Percentiles rank a stretch among this genome's conserved stretches.
Evolutionary conservation across 2,329 filamentous ascomycete species (phyloP).

Genomic region (Colletotrichum liriopes): DNA sequence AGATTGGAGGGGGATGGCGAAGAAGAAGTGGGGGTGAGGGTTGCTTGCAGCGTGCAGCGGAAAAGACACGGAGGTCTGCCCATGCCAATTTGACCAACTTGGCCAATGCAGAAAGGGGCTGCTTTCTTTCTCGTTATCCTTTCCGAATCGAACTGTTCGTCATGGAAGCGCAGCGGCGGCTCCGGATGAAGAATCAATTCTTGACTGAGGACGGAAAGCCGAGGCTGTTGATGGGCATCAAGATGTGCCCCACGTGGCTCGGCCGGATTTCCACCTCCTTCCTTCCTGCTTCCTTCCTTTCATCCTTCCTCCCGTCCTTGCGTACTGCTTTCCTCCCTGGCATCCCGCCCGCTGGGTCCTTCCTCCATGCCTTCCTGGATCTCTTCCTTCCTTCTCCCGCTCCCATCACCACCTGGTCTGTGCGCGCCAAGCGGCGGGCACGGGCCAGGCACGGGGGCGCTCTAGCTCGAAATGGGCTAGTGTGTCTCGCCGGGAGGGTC

Average conservation of each 20-base stretch:
- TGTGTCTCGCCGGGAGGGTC: neutral
- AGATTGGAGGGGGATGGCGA: neutral
- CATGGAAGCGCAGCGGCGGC: neutral
- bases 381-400: neutral
- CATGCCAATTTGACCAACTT: no score
- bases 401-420: neutral
- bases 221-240: neutral
- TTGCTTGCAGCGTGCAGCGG: neutral
- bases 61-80: neutral
- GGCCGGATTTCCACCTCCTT: neutral
- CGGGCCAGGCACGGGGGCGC: neutral
- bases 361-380: neutral
- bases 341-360: neutral
- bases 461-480: neutral
- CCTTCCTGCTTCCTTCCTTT: neutral
- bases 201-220: neutral
- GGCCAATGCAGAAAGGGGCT: no score
- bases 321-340: neutral
- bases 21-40: neutral
- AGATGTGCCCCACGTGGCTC: neutral
- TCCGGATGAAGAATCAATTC: neutral
- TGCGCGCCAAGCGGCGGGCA: neutral
- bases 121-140: neutral
- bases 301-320: neutral
- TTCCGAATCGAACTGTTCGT: neutral